phyloP scores from a whole-genome alignment of 2,329 filamentous ascomycete genomes.

The Aschersonia sp. region DNA sequence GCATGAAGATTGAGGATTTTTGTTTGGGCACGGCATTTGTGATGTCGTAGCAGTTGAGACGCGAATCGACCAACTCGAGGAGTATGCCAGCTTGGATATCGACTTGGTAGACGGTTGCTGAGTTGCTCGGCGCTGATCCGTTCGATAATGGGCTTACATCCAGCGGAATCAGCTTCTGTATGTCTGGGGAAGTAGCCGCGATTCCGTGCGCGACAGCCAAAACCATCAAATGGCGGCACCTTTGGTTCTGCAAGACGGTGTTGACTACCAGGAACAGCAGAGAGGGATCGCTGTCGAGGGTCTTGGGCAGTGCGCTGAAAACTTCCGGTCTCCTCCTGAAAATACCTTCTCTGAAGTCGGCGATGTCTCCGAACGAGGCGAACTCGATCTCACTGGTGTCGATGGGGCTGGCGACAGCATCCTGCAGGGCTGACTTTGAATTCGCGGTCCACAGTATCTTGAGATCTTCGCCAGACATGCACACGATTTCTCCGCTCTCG shows the following conservation, averaged over 20 bases:
- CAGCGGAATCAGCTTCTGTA: conserved; percentile 22
- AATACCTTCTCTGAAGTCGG: conserved; percentile 37
- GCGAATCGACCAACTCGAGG: conserved; percentile 39
- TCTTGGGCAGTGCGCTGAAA: conserved; percentile 33
- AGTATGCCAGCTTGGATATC: conserved; percentile 50
- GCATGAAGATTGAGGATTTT: conserved; percentile 35
- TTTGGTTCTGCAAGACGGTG: conserved; percentile 14
- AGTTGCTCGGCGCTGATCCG: conserved; percentile 6
- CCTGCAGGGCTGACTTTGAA: conserved; percentile 19
- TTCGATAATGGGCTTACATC: conserved; percentile 23
- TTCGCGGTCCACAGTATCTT: conserved; percentile 19
- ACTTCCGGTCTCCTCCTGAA: conserved; percentile 40
- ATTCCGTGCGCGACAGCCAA: conserved; percentile 16
- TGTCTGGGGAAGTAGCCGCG: conserved; percentile 10
- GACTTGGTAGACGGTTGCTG: conserved; percentile 31
- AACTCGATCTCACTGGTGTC: conserved; percentile 32
- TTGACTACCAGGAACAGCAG: conserved; percentile 37
- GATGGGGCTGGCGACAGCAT: conserved; percentile 16
- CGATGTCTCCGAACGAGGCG: conserved; percentile 27
- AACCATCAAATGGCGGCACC: conserved; percentile 16
- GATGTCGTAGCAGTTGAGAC: conserved; percentile 48
- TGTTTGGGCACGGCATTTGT: conserved; percentile 46
- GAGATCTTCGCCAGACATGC: conserved; percentile 40
- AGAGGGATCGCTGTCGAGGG: conserved; percentile 31
- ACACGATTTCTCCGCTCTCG: conserved; percentile 44